Percentiles rank a stretch among this genome's conserved stretches.
These are phyloP conservation scores for Boehmeria nivea DNA, from an alignment of 306 rosid species.

Conservation along the genomic window DNA sequence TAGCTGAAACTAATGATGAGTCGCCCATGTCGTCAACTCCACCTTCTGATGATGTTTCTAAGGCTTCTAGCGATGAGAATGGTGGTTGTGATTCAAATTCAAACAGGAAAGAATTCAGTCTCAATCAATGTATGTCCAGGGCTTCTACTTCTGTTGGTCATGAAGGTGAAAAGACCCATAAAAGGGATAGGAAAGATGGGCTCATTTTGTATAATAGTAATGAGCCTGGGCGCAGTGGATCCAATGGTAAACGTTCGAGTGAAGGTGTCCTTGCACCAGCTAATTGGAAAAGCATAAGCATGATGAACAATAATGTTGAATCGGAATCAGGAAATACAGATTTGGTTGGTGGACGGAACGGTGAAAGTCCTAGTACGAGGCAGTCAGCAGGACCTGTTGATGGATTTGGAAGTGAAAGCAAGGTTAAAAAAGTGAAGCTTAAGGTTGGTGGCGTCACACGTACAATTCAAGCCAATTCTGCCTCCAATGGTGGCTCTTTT, in stretches of 20 bases:
- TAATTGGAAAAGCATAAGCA: slow-evolving; percentile 72
- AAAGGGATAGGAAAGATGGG: slow-evolving; percentile 44
- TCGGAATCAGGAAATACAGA: slow-evolving; percentile 43
- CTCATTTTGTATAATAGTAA: slow-evolving; percentile 41
- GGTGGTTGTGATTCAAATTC: slow-evolving; percentile 48
- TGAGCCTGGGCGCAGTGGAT: slow-evolving; percentile 44
- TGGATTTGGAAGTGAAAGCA: slow-evolving; percentile 57
- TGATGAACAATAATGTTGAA: slow-evolving; percentile 36
- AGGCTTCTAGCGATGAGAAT: slow-evolving; percentile 79
- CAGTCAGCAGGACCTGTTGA: slow-evolving; percentile 45
- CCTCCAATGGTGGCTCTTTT: slow-evolving; percentile 51
- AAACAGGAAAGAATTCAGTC: slow-evolving; percentile 67
- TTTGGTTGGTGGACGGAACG: slow-evolving; percentile 41
- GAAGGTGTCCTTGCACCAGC: slow-evolving; percentile 93
- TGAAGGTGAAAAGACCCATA: slow-evolving; percentile 40
- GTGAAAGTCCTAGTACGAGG: slow-evolving; percentile 46
- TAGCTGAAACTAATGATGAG: slow-evolving; percentile 43
- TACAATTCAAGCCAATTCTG: slow-evolving; percentile 69
- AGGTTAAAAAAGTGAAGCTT: slow-evolving; percentile 82
- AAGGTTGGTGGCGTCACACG: slow-evolving; percentile 74
- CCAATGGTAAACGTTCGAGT: slow-evolving; percentile 51
- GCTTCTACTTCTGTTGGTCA: slow-evolving; percentile 28
- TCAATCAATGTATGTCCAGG: slow-evolving; percentile 50
- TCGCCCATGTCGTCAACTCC: slow-evolving; percentile 62
- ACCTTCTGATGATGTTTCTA: slow-evolving; percentile 62